Evolutionary conservation across 768 basidiomycete species (phyloP).

Genomic region (Lepiota subincarnata): DNA sequence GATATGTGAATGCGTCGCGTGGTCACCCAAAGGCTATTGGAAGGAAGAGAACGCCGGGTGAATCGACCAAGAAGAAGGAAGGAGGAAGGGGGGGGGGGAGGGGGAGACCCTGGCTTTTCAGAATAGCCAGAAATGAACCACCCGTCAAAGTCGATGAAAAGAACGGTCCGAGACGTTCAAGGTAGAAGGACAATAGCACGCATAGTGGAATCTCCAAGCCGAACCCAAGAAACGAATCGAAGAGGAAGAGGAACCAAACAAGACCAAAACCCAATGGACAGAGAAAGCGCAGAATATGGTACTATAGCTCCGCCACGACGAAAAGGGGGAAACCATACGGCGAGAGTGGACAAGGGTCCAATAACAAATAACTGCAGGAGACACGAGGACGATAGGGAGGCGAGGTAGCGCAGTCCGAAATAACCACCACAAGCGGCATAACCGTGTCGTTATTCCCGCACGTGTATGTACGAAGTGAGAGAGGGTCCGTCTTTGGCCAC

Average conservation of each 20-base stretch:
- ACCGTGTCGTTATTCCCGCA: neutral
- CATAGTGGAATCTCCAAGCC: neutral
- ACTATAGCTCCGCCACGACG: constrained; percentile 9
- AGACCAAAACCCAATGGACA: neutral
- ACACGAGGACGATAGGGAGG: constrained; percentile 8
- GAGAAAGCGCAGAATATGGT: constrained; percentile 5
- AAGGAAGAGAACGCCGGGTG: too few relatives aligned
- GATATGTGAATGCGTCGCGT: neutral
- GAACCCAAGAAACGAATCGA: neutral
- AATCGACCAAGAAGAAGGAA: too few relatives aligned
- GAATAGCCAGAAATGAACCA: too few relatives aligned
- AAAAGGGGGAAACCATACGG: neutral
- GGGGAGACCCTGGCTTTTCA: too few relatives aligned
- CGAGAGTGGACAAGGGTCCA: neutral
- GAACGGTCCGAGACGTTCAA: neutral
- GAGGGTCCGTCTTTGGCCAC: neutral
- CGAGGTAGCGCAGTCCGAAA: neutral
- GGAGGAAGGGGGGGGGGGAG: too few relatives aligned
- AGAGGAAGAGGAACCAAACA: neutral
- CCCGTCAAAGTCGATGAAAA: neutral
- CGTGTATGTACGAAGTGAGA: constrained; percentile 1
- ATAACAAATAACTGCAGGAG: constrained; percentile 5
- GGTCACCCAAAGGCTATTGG: neutral
- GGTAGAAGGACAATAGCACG: neutral
- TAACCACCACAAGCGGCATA: neutral